These are phyloP conservation scores for Ceratobasidium sp. DNA, from an alignment of 1,284 basidiomycete species.

Conservation along the genomic window DNA sequence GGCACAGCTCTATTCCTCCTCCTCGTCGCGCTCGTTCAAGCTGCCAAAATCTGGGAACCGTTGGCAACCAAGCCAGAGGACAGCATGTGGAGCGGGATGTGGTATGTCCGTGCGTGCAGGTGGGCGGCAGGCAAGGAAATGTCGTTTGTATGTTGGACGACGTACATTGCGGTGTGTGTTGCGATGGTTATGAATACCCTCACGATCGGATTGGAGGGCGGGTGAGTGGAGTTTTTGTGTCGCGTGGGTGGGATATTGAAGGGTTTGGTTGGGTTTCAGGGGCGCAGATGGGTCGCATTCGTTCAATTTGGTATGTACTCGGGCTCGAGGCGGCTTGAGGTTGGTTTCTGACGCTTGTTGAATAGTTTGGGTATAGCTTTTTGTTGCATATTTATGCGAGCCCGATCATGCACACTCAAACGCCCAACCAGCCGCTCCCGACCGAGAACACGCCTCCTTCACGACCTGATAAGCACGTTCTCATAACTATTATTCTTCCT, in stretches of 20 bases:
- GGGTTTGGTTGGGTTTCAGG: conserved; percentile 4
- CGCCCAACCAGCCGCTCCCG: conserved; percentile 46
- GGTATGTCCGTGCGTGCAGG: conserved; percentile 53
- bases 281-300: conserved; percentile 41
- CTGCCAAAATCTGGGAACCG: conserved; percentile 54
- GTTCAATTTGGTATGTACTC: conserved; percentile 45
- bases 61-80: conserved; percentile 1
- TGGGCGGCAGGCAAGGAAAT: conserved; percentile 63
- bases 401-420: conserved; percentile 60
- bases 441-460: conserved; percentile 49
- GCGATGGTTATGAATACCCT: conserved; percentile 69
- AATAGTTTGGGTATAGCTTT: conserved; percentile 74
- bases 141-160: conserved; percentile 70
- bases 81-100: conserved; percentile 47
- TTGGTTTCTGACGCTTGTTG: conserved; percentile 13
- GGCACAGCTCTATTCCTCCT: conserved; percentile 63
- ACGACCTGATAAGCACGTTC: conserved; percentile 70
- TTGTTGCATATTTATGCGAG: conserved; percentile 73
- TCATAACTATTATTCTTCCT: conserved; percentile 71
- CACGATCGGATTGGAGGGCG: conserved; percentile 68
- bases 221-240: conserved; percentile 40
- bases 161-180: conserved; percentile 68
- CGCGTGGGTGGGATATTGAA: background rate
- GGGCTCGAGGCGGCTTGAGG: conserved; percentile 17
- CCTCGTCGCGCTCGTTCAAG: conserved; percentile 64